Base-by-base conservation (phyloP, 2,329 filamentous ascomycete species). In the Ascosphaera apis region DNA sequence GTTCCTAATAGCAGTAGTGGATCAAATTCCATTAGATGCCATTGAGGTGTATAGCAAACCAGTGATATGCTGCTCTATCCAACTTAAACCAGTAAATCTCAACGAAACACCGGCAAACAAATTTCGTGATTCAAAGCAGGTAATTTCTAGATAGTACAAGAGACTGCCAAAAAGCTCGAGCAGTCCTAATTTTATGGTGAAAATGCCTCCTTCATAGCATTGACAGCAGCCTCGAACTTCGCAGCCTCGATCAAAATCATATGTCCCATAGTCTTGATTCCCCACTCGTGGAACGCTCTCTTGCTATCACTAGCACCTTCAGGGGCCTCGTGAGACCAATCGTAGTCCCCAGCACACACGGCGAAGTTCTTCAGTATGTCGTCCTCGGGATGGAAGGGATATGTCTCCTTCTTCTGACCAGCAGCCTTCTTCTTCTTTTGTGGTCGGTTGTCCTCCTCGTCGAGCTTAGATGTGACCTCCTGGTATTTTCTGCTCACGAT, bases 351-450 rank as follows among this genome's bases (percentile, higher is more conserved):
- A 43, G 67, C 62, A 11, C 71, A 81, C 28, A 71, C 41, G 2
- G 82, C 78, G 56, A 86, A 67, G 49, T 72, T 72, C 44, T 88
- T 72, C 47, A 93, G 58, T 36, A 86, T 69, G 61, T 95, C 88
- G 50, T 98, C 88, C 58, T 98, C 88, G 0, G 83, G 77, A 53
- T 98, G 88, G 63, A 95, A 98, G 57, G 84, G 91, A 57, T 83
- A 91, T 23, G 69, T 63, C 47, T 77, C 67, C 6, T 62, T 57
- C 36, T 65, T 62, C 40, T 43, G 52, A 32, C 48, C 50, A 2
- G 41, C 48, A 0, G 45, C 50, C 41, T 56, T 67, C 52, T 68
- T 72, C 52, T 68, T 72, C 57, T 69, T 72, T 47, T 66, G 65
- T 42, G 72, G 66, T 27, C 61, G 59, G 4, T 61, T 59, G 31